These are phyloP conservation scores for Botrytis fragariae DNA, from an alignment of 2,329 filamentous ascomycete species.

Conservation along the genomic window DNA sequence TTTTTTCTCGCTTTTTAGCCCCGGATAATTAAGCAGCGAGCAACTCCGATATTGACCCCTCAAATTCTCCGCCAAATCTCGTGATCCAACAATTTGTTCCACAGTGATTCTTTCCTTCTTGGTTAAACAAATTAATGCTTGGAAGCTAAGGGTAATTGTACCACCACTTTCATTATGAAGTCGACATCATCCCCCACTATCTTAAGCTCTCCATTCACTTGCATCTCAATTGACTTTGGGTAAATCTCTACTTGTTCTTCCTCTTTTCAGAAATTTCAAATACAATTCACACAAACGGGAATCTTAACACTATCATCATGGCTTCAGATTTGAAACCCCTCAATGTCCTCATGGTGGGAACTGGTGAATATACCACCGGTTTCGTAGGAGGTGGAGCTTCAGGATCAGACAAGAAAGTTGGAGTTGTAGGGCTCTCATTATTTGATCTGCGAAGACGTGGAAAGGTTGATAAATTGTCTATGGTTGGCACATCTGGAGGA, in stretches of 20 bases:
- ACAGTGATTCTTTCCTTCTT: not conserved
- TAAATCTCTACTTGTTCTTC: not conserved
- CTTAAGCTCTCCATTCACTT: not conserved
- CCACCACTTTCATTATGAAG: not conserved
- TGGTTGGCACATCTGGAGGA: conserved; percentile 84
- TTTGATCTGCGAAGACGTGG: conserved; percentile 86
- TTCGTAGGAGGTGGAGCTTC: conserved; percentile 84
- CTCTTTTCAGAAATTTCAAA: not conserved
- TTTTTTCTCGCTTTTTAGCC: conserved; percentile 15
- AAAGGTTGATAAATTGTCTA: conserved; percentile 80
- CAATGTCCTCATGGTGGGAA: conserved; percentile 54
- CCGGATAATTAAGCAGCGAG: conserved; percentile 21
- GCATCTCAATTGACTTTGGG: conserved; percentile 10
- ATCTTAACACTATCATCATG: conserved; percentile 7
- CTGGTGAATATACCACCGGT: conserved; percentile 94
- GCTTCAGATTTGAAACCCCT: conserved; percentile 27
- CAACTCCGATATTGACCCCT: conserved; percentile 2
- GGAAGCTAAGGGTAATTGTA: not conserved
- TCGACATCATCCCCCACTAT: conserved; percentile 8
- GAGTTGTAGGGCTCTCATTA: conserved; percentile 84
- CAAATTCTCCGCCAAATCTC: conserved; percentile 21
- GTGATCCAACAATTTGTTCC: conserved; percentile 8
- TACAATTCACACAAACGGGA: conserved; percentile 2
- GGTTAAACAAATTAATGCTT: not conserved
- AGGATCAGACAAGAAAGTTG: conserved; percentile 91